Base-by-base conservation (phyloP, 2,329 filamentous ascomycete species). In the Tolypocladium amazonense region DNA sequence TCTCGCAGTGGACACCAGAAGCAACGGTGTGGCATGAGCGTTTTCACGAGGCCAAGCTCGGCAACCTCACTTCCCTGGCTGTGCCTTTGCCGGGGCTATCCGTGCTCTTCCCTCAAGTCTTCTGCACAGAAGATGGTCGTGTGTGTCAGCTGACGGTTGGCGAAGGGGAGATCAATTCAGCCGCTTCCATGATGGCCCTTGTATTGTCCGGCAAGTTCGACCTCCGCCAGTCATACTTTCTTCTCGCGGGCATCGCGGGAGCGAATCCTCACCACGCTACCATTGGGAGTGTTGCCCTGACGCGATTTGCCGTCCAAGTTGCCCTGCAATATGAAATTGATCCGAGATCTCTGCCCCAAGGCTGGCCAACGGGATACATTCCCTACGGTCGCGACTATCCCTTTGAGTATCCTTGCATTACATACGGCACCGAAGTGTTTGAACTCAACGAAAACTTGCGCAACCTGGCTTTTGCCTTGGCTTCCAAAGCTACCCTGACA, bases 261-360 rank as follows among this genome's bases (percentile, higher is more conserved):
- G 79, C 90, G 52, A 90, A 84, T 70, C 89, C 88, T 0, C 82
- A 86, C 62, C 73, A 83, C 33, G 84, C 80, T 27, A 90, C 88
- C 0, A 77, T 88, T 5, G 84, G 82, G 53, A 81, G 81, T 47
- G 87, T 89, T 0, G 86, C 86, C 1, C 83, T 92, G 58, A 81
- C 85, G 43, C 81, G 83, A 27, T 92, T 85, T 67, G 83, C 87
- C 0, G 80, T 92, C 6, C 89, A 92, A 68, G 87, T 90, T 3
- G 88, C 85, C 0, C 76, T 91, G 58, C 88, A 92, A 70, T 89
- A 90, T 64, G 88, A 92, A 71, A 83, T 92, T 62, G 88, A 91
- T 65, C 75, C 82, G 1, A 81, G 88, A 39, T 87, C 90, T 62
- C 81, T 89, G 39, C 86, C 87, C 0, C 68, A 69, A 1, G 86